Percentiles rank a stretch among this genome's conserved stretches.
Evolutionary conservation across 768 basidiomycete genomes (phyloP).

Genomic region (Lactarius quietus): DNA sequence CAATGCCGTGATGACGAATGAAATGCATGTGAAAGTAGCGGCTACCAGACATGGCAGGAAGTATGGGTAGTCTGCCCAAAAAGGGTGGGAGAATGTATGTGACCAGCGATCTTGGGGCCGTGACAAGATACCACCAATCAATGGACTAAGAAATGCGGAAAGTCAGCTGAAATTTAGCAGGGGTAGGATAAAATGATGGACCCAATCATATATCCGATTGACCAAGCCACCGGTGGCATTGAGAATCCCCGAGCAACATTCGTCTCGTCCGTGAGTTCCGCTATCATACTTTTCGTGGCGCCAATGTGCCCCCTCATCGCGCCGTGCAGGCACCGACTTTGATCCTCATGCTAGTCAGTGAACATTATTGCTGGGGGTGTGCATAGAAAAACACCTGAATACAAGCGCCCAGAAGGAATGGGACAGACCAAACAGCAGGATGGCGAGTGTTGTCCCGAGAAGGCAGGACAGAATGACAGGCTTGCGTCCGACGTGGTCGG

Average conservation of each 20-base stretch:
- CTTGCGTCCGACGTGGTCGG: not conserved
- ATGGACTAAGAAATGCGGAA: constrained; percentile 9
- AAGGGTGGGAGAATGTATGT: constrained; percentile 15
- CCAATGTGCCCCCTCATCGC: not conserved
- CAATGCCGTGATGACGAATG: not conserved
- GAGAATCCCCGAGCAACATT: not conserved
- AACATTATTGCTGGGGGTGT: not conserved
- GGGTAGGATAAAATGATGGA: constrained; percentile 19
- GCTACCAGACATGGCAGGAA: constrained; percentile 26
- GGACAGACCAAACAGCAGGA: not conserved
- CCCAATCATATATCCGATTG: not conserved
- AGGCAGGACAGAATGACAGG: not conserved
- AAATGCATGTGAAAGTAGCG: not conserved
- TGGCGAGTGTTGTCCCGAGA: not conserved
- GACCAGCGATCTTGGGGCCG: constrained; percentile 26
- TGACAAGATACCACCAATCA: constrained; percentile 26
- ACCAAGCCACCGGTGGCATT: not conserved
- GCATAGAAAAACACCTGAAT: not conserved
- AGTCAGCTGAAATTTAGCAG: not conserved
- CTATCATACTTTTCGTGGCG: not conserved
- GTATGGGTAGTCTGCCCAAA: constrained; percentile 28
- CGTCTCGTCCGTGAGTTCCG: not conserved
- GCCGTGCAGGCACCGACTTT: not conserved
- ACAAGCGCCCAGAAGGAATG: not conserved
- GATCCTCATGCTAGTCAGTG: not conserved